Evolutionary conservation across 805 yeast species (phyloP).

Genomic region (Starmerella bacillaris): DNA sequence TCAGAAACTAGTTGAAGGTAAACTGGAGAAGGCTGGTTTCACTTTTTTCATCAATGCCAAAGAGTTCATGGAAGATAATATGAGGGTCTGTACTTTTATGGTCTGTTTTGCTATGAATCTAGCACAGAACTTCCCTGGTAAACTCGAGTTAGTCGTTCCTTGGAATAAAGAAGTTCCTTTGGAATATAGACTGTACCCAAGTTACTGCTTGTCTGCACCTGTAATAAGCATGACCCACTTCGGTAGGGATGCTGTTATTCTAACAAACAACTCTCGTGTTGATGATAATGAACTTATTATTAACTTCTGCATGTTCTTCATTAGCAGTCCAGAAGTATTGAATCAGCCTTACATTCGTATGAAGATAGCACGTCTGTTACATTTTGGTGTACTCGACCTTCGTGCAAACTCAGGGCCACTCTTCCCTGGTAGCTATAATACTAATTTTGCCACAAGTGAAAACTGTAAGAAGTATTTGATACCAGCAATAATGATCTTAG

Average conservation of each 20-base stretch:
- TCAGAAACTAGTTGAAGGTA: background rate
- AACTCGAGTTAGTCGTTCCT: background rate
- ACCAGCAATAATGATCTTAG: constrained; percentile 72
- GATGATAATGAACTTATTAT: constrained; percentile 29
- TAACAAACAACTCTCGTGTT: background rate
- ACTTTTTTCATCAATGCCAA: background rate
- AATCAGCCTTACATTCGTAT: constrained; percentile 90
- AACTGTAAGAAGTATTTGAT: constrained; percentile 48
- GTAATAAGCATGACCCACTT: background rate
- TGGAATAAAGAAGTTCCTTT: background rate
- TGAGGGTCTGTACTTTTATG: background rate
- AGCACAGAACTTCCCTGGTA: background rate
- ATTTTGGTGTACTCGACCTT: constrained; percentile 39
- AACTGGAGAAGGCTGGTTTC: background rate
- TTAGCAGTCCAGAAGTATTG: constrained; percentile 47
- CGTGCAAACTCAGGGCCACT: constrained; percentile 12
- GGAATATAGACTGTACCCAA: background rate
- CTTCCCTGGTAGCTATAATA: constrained; percentile 48
- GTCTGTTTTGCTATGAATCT: background rate
- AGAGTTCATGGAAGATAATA: background rate
- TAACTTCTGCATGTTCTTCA: constrained; percentile 53
- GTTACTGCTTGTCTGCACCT: background rate
- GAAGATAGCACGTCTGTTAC: constrained; percentile 60
- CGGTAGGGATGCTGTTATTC: background rate
- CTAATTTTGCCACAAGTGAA: constrained; percentile 44